Conservation (phyloP, 768 basidiomycete species). For the Tylopilus felleus region DNA sequence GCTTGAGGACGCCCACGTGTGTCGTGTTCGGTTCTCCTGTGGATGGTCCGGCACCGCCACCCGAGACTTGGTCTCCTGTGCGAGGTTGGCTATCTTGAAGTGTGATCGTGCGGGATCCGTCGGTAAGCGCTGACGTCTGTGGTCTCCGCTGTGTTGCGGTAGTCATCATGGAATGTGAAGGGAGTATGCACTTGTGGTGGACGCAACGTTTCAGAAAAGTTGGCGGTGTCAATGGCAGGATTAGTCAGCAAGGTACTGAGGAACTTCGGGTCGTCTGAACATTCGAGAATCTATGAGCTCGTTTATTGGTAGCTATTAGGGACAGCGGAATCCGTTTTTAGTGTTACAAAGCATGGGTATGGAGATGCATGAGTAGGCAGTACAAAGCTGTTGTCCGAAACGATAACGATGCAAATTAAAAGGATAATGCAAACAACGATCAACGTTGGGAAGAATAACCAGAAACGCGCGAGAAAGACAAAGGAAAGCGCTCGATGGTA, state of each 20-base stretch:
- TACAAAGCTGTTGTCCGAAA: slow-evolving; percentile 26
- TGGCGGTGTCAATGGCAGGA: not conserved
- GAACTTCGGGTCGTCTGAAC: too few relatives aligned
- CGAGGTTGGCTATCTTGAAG: slow-evolving; percentile 38
- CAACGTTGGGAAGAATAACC: slow-evolving; percentile 20
- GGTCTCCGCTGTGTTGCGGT: slow-evolving; percentile 29
- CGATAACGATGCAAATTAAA: slow-evolving; percentile 23
- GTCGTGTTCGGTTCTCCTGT: slow-evolving; percentile 18
- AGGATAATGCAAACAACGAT: slow-evolving; percentile 27
- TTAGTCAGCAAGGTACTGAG: slow-evolving; percentile 27
- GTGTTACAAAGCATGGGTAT: slow-evolving; percentile 27
- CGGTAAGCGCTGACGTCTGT: slow-evolving; percentile 41
- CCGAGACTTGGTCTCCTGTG: slow-evolving; percentile 12
- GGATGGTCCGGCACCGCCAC: slow-evolving; percentile 14
- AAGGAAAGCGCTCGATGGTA: slow-evolving; percentile 6
- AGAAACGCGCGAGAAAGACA: slow-evolving; percentile 8
- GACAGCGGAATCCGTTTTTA: slow-evolving; percentile 12
- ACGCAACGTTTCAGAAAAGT: not conserved
- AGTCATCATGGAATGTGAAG: slow-evolving; percentile 5
- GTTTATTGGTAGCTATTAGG: slow-evolving; percentile 20
- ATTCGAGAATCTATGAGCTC: slow-evolving; percentile 8
- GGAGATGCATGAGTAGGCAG: slow-evolving; percentile 21
- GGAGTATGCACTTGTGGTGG: not conserved
- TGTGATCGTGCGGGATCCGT: slow-evolving; percentile 56
- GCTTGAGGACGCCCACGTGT: slow-evolving; percentile 54